These are phyloP conservation scores for Tylopilus balloui DNA, from an alignment of 768 basidiomycete species.

Conservation along the genomic window DNA sequence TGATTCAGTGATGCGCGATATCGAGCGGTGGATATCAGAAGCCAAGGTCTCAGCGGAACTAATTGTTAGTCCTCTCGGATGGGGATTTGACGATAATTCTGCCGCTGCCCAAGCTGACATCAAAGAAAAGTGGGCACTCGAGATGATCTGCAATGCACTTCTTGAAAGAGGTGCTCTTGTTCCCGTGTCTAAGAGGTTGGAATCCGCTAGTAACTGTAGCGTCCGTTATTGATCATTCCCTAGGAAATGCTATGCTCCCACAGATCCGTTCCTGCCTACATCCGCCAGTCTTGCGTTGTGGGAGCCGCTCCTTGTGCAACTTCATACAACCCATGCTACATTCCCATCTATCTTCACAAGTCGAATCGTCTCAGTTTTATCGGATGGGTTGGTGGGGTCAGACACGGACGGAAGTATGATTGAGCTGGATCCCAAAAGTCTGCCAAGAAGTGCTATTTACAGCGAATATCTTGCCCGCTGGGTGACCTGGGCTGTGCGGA, in stretches of 20 bases:
- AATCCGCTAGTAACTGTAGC: not conserved
- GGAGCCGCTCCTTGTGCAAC: slow-evolving; percentile 57
- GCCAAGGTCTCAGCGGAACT: slow-evolving; percentile 57
- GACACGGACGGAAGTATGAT: slow-evolving; percentile 14
- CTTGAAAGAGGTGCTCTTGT: slow-evolving; percentile 72
- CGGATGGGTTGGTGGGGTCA: slow-evolving; percentile 16
- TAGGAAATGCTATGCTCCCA: slow-evolving; percentile 53
- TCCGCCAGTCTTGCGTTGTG: slow-evolving; percentile 55
- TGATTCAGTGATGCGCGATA: slow-evolving; percentile 46
- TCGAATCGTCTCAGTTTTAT: slow-evolving; percentile 39
- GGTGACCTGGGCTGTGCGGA: slow-evolving; percentile 57
- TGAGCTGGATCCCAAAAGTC: slow-evolving; percentile 16
- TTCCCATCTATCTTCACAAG: slow-evolving; percentile 48
- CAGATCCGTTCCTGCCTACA: slow-evolving; percentile 47
- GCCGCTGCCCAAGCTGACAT: slow-evolving; percentile 39
- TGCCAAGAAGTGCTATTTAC: slow-evolving; percentile 41
- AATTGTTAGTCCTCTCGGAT: slow-evolving; percentile 43
- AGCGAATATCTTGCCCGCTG: slow-evolving; percentile 63
- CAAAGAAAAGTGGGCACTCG: slow-evolving; percentile 65
- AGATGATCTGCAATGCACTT: slow-evolving; percentile 61
- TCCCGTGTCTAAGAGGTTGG: slow-evolving; percentile 80
- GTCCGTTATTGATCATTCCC: slow-evolving; percentile 1
- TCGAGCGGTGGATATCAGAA: slow-evolving; percentile 80
- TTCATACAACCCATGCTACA: slow-evolving; percentile 51
- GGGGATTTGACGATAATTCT: slow-evolving; percentile 34